Evolutionary conservation across 2,329 filamentous ascomycete species (phyloP), one percentile per base, ranked within the genome.

Genomic region (Diaporthe aspalathi): DNA sequence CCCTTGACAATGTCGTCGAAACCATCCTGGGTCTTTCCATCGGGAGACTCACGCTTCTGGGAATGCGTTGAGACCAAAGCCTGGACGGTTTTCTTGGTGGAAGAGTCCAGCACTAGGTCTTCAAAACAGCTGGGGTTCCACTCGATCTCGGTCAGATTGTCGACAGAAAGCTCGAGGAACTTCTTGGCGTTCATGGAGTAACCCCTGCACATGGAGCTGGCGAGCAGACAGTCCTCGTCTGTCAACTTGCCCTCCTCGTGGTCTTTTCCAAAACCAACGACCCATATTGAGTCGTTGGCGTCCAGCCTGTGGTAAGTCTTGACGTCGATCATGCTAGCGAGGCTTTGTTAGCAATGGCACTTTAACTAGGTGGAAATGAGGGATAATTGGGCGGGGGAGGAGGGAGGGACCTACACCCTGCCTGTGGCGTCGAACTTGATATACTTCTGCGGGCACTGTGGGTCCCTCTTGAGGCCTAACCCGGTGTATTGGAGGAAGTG

Each of bases 401-500:
- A 32, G 6, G 7, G 9, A 16, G 7, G 9, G 9, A 27, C 57
- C 47, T 47, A 63, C 57, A 82, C 76, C 43, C 79, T 78, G 2
- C 80, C 79, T 17, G 76, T 75, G 20, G 80, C 76, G 60, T 79
- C 76, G 53, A 76, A 72, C 20, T 73, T 72, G 56, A 62, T 29
- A 32, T 74, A 73, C 22, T 65, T 68, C 40, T 29, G 27, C 38
- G 68, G 50, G 40, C 38, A 54, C 16, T 68, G 40, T 3, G 68
- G 68, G 16, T 73, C 40, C 53, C 57, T 73, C 43, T 73, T 74
- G 5, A 79, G 65, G 14, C 75, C 78, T 9, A 78, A 67, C 24
- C 79, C 80, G 35, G 77, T 75, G 72, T 82, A 83, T 35, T 79
- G 75, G 72, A 76, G 74, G 68, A 79, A 80, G 50, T 80, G 77